Evolutionary conservation across 2,329 filamentous ascomycete species (phyloP), one percentile per base, ranked within the genome.

Genomic region (Cercospora zeina): DNA sequence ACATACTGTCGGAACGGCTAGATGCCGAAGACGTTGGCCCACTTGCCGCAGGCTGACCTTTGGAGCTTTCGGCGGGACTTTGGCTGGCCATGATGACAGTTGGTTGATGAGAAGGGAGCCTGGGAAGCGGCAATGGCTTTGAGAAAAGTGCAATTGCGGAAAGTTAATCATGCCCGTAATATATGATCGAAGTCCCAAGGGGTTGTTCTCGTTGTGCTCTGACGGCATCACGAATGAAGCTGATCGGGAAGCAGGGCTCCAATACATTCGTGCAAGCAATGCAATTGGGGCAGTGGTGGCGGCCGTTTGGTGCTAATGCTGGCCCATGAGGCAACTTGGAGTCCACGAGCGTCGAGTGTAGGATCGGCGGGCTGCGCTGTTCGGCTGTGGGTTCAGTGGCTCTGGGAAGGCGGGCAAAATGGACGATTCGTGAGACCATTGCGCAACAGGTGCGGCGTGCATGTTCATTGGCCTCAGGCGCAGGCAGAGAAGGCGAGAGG

Each of bases 21-120:
- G 69, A 63, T 27, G 65, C 66, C 54, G 68, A 68, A 39, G 70
- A 68, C 36, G 63, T 51, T 62, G 66, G 59, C 36, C 69, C 66
- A 64, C 63, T 68, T 58, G 62, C 66, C 60, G 54, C 64, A 61
- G 66, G 58, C 50, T 68, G 63, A 60, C 51, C 59, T 62, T 65
- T 66, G 56, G 68, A 60, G 56, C 76, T 76, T 69, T 79, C 62
- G 62, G 68, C 68, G 59, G 64, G 54, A 31, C 68, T 65, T 65
- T 65, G 67, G 64, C 59, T 71, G 45, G 62, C 58, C 70, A 72
- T 72, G 31, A 39, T 50, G 21, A 50, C 37, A 58, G 61, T 54
- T 58, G 19, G 30, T 51, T n/a, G n/a, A n/a, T n/a, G 24, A 27
- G 58, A 60, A 47, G 30, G 47, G 31, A 58, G 55, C 24, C 27